Conservation (phyloP, 352 stramenopile genomes). For the Phytophthora crassamura region DNA sequence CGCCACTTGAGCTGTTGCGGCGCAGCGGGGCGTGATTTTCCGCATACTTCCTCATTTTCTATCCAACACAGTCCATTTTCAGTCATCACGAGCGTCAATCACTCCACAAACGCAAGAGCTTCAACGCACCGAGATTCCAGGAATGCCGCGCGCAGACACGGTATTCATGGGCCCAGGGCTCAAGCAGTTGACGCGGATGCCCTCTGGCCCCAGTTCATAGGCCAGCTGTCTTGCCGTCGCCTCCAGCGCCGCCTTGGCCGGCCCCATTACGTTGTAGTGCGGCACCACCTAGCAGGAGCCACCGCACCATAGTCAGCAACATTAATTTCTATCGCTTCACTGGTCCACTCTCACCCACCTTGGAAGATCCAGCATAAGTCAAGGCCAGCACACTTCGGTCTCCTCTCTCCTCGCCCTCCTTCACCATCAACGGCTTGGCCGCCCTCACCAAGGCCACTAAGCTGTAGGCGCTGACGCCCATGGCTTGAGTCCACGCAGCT, state of each 20-base stretch:
- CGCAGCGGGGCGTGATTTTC: constrained; percentile 67
- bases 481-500: constrained; percentile 75
- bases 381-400: constrained; percentile 87
- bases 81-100: background rate
- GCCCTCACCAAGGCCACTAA: constrained; percentile 84
- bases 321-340: background rate
- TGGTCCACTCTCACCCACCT: constrained; percentile 22
- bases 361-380: constrained; percentile 85
- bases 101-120: background rate
- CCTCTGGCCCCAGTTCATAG: constrained; percentile 72
- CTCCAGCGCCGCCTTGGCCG: constrained; percentile 91
- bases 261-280: constrained; percentile 94
- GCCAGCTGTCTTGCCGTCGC: constrained; percentile 84
- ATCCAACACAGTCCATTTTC: constrained; percentile 11
- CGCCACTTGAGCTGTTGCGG: constrained; percentile 68
- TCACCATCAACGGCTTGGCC: constrained; percentile 61
- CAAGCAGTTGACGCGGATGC: constrained; percentile 92
- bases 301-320: background rate
- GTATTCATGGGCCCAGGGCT: constrained; percentile 93
- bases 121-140: constrained; percentile 74
- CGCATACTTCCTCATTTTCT: constrained; percentile 87
- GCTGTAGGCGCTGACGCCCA: constrained; percentile 91
- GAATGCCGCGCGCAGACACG: constrained; percentile 90
- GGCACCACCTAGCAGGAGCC: constrained; percentile 70
- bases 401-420: constrained; percentile 8